Conservation (phyloP, 352 stramenopile species). For the Pythium aphanidermatum region DNA sequence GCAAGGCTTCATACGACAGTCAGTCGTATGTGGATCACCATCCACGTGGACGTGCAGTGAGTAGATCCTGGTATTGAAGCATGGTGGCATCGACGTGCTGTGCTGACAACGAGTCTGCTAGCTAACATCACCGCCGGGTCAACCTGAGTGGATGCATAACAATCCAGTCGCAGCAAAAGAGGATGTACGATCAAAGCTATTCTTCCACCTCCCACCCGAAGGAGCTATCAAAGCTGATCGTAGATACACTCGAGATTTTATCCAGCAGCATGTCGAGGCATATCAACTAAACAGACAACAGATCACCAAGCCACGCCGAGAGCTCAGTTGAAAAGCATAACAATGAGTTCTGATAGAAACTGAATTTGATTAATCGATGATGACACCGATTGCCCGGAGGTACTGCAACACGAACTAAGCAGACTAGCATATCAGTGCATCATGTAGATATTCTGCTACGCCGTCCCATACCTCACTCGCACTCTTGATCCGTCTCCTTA, state of each 20-base stretch:
- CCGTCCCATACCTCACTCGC: constrained; percentile 31
- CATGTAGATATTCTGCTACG: not conserved
- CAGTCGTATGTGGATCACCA: constrained; percentile 40
- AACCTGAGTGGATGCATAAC: constrained; percentile 38
- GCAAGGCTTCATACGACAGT: constrained; percentile 44
- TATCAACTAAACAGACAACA: constrained; percentile 28
- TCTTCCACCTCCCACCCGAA: constrained; percentile 43
- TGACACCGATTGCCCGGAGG: not conserved
- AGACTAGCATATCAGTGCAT: not conserved
- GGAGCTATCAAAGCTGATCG: constrained; percentile 45
- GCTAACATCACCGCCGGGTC: constrained; percentile 14
- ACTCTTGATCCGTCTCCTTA: constrained; percentile 30
- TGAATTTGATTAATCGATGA: too few relatives aligned
- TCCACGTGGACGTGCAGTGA: constrained; percentile 30
- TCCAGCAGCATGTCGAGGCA: constrained; percentile 43
- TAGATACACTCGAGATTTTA: constrained; percentile 63
- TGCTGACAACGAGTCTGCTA: not conserved
- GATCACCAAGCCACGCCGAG: not conserved
- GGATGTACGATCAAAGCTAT: constrained; percentile 35
- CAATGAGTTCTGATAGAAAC: too few relatives aligned
- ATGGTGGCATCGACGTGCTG: too few relatives aligned
- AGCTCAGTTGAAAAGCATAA: too few relatives aligned
- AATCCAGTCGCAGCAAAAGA: constrained; percentile 37
- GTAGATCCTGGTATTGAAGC: constrained; percentile 1
- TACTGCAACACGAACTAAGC: constrained; percentile 9